A percentile compares a stretch with the other conserved stretches of the same genome.
Evolutionary conservation across 306 rosid species (phyloP).

Genomic region (Crotalaria pallida): DNA sequence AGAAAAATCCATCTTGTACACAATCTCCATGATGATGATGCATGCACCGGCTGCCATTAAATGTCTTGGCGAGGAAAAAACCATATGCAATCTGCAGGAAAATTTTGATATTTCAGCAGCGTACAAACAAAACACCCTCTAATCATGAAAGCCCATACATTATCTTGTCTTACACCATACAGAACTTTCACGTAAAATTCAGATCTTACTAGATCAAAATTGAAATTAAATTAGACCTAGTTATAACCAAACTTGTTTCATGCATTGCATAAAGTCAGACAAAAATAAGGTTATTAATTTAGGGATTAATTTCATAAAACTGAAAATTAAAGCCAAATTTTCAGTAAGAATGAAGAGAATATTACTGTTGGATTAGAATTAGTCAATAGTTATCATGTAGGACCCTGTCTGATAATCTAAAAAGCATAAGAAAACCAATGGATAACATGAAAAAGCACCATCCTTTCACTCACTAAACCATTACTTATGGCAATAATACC

Average conservation of each 20-base stretch:
- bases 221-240: neutral
- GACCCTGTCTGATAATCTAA: too few relatives aligned
- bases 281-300: neutral
- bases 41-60: slow-evolving; percentile 86
- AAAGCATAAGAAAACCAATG: too few relatives aligned
- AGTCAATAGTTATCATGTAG: too few relatives aligned
- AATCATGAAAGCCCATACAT: slow-evolving; percentile 18
- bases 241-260: neutral
- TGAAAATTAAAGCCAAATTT: slow-evolving; percentile 1
- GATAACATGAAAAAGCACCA: neutral
- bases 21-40: slow-evolving; percentile 75
- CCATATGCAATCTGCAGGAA: slow-evolving; percentile 82
- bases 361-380: neutral
- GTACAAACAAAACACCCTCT: neutral
- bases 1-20: slow-evolving; percentile 85
- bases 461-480: neutral
- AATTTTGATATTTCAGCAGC: neutral
- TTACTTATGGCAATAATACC: neutral
- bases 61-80: slow-evolving; percentile 96
- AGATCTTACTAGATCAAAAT: neutral
- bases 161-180: neutral
- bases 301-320: slow-evolving; percentile 1
- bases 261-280: neutral
- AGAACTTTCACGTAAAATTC: neutral
- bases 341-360: slow-evolving; percentile 10